Percentiles rank a stretch among this genome's conserved stretches.
phyloP scores from a whole-genome alignment of 2,329 filamentous ascomycete species.

The Aaosphaeria arxii region DNA sequence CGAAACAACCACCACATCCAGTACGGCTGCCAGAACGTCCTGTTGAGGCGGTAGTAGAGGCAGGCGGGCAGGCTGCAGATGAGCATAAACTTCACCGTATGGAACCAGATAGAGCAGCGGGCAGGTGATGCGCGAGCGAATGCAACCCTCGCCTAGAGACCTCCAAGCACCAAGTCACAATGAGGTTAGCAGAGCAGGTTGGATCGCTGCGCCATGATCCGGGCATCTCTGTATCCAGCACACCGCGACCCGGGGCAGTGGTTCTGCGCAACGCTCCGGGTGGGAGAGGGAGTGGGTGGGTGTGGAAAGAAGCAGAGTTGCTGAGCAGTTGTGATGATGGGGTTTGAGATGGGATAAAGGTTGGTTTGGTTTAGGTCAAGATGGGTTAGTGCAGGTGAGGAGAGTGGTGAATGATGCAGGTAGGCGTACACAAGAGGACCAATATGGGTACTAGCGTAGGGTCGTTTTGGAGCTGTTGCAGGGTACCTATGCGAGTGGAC shows the following conservation, averaged over 20 bases:
- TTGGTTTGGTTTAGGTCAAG: too few relatives aligned
- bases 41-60: neutral
- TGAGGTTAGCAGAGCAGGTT: neutral
- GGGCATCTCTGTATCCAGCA: conserved; percentile 21
- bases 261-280: conserved; percentile 36
- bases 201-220: conserved; percentile 26
- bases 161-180: neutral
- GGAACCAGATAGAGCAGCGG: neutral
- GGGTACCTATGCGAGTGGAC: too few relatives aligned
- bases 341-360: neutral
- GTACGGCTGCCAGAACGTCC: too few relatives aligned
- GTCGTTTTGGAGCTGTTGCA: too few relatives aligned
- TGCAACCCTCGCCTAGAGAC: conserved; percentile 15
- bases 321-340: neutral
- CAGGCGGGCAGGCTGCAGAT: neutral
- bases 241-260: conserved; percentile 26
- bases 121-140: conserved; percentile 12
- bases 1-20: too few relatives aligned
- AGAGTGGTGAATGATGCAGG: too few relatives aligned
- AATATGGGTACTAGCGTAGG: too few relatives aligned
- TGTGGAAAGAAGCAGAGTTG: neutral
- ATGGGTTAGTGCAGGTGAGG: too few relatives aligned
- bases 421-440: too few relatives aligned
- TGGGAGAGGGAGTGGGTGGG: conserved; percentile 14
- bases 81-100: neutral